Evolutionary conservation across 2,329 filamentous ascomycete genomes (phyloP), one percentile per base, ranked within the genome.

Genomic region (Ophiobolus disseminans): DNA sequence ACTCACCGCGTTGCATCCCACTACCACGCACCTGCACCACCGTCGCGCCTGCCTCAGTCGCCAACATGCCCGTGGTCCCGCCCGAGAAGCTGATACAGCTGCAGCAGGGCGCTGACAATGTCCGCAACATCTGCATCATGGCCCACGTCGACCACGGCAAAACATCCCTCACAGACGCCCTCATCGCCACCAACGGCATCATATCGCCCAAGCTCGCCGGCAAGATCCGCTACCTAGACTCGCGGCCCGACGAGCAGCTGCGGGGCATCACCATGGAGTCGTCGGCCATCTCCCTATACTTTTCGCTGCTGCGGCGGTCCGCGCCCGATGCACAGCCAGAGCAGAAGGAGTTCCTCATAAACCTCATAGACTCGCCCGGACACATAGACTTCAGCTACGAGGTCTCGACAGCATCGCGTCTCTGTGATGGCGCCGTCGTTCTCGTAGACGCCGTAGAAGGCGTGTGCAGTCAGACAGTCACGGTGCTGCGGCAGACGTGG

Each of bases 221-320:
- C 73, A 97, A 97, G 80, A 95, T 99, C 75, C 88, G 94, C 60
- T 99, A 97, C 69, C 86, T 99, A 50, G 94, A 99, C 76, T 97
- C 94, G 17, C 83, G 94, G 34, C 93, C 93, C 1, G 94, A 99
- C 75, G 94, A 99, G 74, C 94, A 99, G 76, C 83, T 90, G 13
- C 88, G 94, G 58, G 94, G 94, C 47, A 99, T 99, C 69, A 99
- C 94, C n/a, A 99, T 99, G 94, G 94, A 99, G 74, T 97, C 94
- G 0, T 97, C 93, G 5, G 94, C 94, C 54, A 99, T 99, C 57
- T 97, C 94, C 0, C 80, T 99, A 25, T 95, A 89, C 75, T 99
- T 99, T 73, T 95, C 92, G 26, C 90, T 97, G 82, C 78, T 96
- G 44, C 84, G 92, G 60, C 85, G 90, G 60, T 78, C 84, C 28